Evolutionary conservation across 179 eudicot genomes (phyloP).

Genomic region (Silene coronaria): DNA sequence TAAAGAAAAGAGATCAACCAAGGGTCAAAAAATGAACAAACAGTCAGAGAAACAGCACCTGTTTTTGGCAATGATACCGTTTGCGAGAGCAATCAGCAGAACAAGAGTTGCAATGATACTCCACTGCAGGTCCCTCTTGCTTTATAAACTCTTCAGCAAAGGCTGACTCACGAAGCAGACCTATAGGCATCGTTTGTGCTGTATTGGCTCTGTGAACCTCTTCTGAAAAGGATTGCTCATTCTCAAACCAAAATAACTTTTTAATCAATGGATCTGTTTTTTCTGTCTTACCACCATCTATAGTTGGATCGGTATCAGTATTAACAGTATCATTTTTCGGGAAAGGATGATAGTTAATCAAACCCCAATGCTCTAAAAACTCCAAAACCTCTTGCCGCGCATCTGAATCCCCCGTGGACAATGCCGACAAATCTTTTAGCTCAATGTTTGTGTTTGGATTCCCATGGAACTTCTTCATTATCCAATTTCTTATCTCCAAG

Average conservation of each 20-base stretch:
- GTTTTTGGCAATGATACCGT: slow-evolving; percentile 95
- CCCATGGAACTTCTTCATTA: slow-evolving; percentile 72
- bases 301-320: slow-evolving; percentile 23
- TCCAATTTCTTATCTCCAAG: slow-evolving; percentile 79
- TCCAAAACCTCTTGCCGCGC: slow-evolving; percentile 87
- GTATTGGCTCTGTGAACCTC: slow-evolving; percentile 35
- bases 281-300: slow-evolving; percentile 37
- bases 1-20: background rate
- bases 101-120: slow-evolving; percentile 97
- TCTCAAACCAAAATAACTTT: slow-evolving; percentile 65
- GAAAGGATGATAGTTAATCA: slow-evolving; percentile 89
- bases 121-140: slow-evolving; percentile 88
- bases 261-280: slow-evolving; percentile 50
- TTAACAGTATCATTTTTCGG: slow-evolving; percentile 38
- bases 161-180: slow-evolving; percentile 68
- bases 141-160: slow-evolving; percentile 69
- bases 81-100: slow-evolving; percentile 96
- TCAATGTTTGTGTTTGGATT: slow-evolving; percentile 58
- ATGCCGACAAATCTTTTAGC: slow-evolving; percentile 59
- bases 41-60: slow-evolving; percentile 47
- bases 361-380: slow-evolving; percentile 95
- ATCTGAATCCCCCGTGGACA: slow-evolving; percentile 65
- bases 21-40: background rate
- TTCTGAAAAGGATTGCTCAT: slow-evolving; percentile 40
- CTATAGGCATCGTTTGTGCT: slow-evolving; percentile 45